phyloP scores from a whole-genome alignment of 306 rosid genomes.

The Fragaria ananassa region DNA sequence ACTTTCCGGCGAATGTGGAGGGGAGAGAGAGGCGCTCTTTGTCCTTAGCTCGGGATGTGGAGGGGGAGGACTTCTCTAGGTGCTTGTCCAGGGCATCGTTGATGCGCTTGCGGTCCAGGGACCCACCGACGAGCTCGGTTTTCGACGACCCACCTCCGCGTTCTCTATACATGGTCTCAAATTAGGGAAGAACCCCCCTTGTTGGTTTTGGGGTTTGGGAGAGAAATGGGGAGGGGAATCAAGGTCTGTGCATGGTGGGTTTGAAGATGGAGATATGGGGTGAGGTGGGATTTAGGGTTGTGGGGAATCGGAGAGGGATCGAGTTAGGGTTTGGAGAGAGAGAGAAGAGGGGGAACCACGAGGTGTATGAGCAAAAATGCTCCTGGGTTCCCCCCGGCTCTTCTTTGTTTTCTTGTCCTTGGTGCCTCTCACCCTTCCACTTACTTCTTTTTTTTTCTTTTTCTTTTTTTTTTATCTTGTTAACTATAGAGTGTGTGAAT shows the following conservation, averaged over 20 bases:
- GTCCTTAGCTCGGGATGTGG: slow-evolving; percentile 56
- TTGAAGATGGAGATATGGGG: not conserved
- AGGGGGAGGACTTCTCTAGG: slow-evolving; percentile 57
- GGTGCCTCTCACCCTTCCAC: not conserved
- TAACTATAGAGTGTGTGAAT: no score
- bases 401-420: slow-evolving; percentile 20
- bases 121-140: slow-evolving; percentile 48
- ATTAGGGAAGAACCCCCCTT: not conserved
- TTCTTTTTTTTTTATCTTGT: no score
- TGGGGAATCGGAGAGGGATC: not conserved
- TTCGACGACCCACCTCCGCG: slow-evolving; percentile 59
- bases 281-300: not conserved
- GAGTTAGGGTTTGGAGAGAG: slow-evolving; percentile 1
- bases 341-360: no score
- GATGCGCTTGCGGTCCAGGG: slow-evolving; percentile 63
- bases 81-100: slow-evolving; percentile 68
- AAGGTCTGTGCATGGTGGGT: slow-evolving; percentile 10
- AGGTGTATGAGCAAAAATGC: slow-evolving; percentile 13
- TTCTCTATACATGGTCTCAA: slow-evolving; percentile 46
- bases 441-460: not conserved
- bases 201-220: slow-evolving; percentile 1
- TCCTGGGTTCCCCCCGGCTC: slow-evolving; percentile 2
- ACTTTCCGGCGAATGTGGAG: slow-evolving; percentile 51
- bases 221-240: slow-evolving; percentile 1
- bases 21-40: slow-evolving; percentile 50